Base-by-base conservation (phyloP, 352 stramenopile species). In the Blastocystis sp. region DNA sequence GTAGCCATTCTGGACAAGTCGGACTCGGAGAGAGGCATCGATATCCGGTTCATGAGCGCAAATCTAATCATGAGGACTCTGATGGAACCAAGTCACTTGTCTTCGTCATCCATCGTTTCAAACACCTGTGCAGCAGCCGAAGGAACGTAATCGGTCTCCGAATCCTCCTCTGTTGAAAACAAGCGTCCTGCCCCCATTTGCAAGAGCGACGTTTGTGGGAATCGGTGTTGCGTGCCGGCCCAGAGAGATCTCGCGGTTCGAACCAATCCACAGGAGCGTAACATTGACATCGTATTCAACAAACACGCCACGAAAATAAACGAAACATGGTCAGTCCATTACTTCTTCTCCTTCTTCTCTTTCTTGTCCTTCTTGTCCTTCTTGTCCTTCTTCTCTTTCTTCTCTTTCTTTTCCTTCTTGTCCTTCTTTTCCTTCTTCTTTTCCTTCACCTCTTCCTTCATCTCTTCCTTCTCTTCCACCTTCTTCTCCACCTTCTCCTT, bases 401-500 rank as follows among this genome's bases (percentile, higher is more conserved):
- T 72, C 1, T 72, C 61, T 51, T 72, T 72, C 61, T 72, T 72
- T 0, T 72, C 61, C 3, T 72, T 46, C 29, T 72, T 72, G 0
- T 72, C 61, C 61, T 72, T 72, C 61, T 72, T 72, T 0, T 72
- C 29, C 67, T 78, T 21, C 67, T 78, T 78, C 67, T 78, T 61
- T 40, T 78, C 42, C 51, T 90, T 84, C 84, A 85, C 92, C 54
- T 89, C 88, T 84, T 89, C 85, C 36, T 91, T 89, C 56, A 90
- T 89, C 67, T 93, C 90, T 86, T 93, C 91, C 73, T 93, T 91
- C 65, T 93, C 91, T 67, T 92, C 91, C 44, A 93, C 90, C 24
- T 91, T 88, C 46, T 92, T 88, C 8, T 89, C 63, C 38, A 87
- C 32, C 40, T 87, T 57, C 0, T 89, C 54, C 38, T 86, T 56